Evolutionary conservation across 2,329 filamentous ascomycete genomes (phyloP), one percentile per base, ranked within the genome.

Genomic region (Xylariaceae sp.): DNA sequence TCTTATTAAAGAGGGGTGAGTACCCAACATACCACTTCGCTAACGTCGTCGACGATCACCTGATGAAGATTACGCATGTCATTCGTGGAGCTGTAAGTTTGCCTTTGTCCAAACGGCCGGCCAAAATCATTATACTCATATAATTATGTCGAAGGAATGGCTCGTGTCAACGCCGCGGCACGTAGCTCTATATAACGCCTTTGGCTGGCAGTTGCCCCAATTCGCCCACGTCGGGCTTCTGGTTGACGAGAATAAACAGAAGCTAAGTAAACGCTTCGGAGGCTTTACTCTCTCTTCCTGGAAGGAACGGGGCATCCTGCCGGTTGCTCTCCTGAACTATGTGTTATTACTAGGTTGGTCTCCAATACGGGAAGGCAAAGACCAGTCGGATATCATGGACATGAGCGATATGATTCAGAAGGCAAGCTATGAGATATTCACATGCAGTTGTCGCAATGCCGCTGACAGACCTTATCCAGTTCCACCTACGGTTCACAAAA

Each of bases 11-110:
- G 71, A 86, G 85, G 0, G 94, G 99, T 68, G 92, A 91, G 0
- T 88, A 88, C 60, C 94, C 94, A 0, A 99, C 95, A 0, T 99
- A 99, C 67, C 94, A 99, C 70, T 86, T 99, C 57, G 94, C 94
- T 4, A 99, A 97, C 66, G 92, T 99, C 8, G 86, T 99, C 4
- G 94, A 99, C 67, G 94, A 99, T 66, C 89, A 96, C 69, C 77
- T 87, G 56, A 99, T 99, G 94, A 76, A 89, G 55, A 95, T 99
- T 61, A 96, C 92, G 0, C 92, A 97, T 70, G 94, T 99, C 13
- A 88, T 99, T 54, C 85, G 94, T 40, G 94, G 92, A 49, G 86
- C 87, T 22, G 86, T 88, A 72, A 64, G 80, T 71, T 8, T n/a
- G n/a, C n/a, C 10, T 36, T 36, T 13, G 13, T n/a, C 39, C 30